Evolutionary conservation across 202 grass and related monocot genomes (phyloP), one percentile per base, ranked within the genome.

Genomic region (Setaria italica): DNA sequence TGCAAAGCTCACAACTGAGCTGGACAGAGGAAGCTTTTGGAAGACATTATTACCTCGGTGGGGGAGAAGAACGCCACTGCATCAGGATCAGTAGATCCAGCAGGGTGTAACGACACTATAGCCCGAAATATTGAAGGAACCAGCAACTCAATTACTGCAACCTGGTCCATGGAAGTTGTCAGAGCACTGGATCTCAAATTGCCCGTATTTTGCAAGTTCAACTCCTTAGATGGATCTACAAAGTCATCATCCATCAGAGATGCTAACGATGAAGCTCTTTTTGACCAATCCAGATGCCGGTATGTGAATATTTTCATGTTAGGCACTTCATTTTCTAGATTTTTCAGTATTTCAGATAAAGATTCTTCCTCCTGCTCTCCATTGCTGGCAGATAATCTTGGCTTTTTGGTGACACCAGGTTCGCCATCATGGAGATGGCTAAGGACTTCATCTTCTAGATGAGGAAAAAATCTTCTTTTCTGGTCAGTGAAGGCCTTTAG

Each of bases 401-500:
- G 62, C 49, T 82, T 95, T 69, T 95, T 95, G 20, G 86, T 72
- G 82, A 70, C 17, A 56, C 78, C 88, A 89, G 78, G 55, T 41
- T 92, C 90, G 37, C 79, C 88, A 87, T 95, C 93, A 83, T 84
- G 87, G 30, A 65, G 70, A 86, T 82, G 85, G 62, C 51, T 82
- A 60, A 88, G 77, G 73, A 79, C 77, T 84, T 98, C 91, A 79
- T 98, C 95, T 89, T 94, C 97, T 71, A 99, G 88, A 58, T 97
- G 97, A 90, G 94, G 94, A 78, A 99, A 99, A 68, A 97, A 99
- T 68, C 89, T 90, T 85, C 89, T 92, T 80, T 99, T 99, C 87
- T 97, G 97, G 64, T 99, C 92, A 68, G 87, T 99, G 83, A 99
- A 99, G 81, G 97, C 94, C 77, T 97, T 99, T 49, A 99, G 87